Evolutionary conservation across 2,329 filamentous ascomycete species (phyloP).

Genomic region (Curvularia sp.): DNA sequence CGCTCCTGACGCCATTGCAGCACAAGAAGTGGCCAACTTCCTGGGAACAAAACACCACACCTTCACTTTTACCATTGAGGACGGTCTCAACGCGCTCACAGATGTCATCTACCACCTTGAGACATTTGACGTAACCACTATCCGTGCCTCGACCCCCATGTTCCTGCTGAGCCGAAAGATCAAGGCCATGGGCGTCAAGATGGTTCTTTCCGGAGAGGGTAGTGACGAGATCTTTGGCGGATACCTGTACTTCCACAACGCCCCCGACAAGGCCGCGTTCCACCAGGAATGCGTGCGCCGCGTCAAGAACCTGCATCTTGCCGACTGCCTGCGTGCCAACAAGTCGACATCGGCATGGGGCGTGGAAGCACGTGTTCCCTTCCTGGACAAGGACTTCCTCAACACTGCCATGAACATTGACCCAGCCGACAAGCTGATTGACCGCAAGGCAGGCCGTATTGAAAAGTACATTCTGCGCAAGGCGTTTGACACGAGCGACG

Average conservation of each 20-base stretch:
- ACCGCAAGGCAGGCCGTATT: slow-evolving; percentile 73
- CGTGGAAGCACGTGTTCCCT: slow-evolving; percentile 95
- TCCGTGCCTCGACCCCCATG: slow-evolving; percentile 98
- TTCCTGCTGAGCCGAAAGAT: slow-evolving; percentile 98
- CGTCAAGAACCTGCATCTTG: slow-evolving; percentile 93
- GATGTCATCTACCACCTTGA: slow-evolving; percentile 99
- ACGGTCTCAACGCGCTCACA: slow-evolving; percentile 93
- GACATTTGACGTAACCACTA: slow-evolving; percentile 97
- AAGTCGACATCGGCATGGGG: slow-evolving; percentile 99
- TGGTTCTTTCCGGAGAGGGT: slow-evolving; percentile 96
- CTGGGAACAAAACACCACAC: slow-evolving; percentile 97
- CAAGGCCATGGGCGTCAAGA: slow-evolving; percentile 99
- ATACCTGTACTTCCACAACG: slow-evolving; percentile 97
- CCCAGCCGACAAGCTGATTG: slow-evolving; percentile 92
- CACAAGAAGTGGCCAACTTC: slow-evolving; percentile 92
- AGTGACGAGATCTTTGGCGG: slow-evolving; percentile 98
- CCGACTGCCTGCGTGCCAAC: slow-evolving; percentile 98
- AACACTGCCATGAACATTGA: slow-evolving; percentile 93
- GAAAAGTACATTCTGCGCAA: slow-evolving; percentile 99
- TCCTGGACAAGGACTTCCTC: slow-evolving; percentile 97
- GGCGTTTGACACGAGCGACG: slow-evolving; percentile 91
- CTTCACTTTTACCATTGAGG: slow-evolving; percentile 97
- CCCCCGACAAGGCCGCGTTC: slow-evolving; percentile 89
- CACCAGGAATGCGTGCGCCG: slow-evolving; percentile 93
- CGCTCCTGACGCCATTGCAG: slow-evolving; percentile 90